These are phyloP conservation scores for Pyrenophora seminiperda DNA, from an alignment of 2,329 filamentous ascomycete genomes.

Conservation along the genomic window DNA sequence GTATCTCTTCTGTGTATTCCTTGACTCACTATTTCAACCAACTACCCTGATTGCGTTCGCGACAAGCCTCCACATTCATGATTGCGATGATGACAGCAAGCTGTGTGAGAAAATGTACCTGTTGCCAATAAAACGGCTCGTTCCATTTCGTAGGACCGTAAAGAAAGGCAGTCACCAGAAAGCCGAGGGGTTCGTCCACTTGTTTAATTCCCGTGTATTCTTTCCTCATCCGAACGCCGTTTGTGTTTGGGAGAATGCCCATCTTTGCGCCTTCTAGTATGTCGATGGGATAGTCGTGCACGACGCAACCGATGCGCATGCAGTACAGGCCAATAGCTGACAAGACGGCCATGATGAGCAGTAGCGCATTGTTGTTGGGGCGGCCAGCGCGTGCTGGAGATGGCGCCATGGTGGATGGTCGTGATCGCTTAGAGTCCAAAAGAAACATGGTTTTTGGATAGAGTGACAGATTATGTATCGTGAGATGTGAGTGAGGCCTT, in stretches of 20 bases:
- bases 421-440: not conserved
- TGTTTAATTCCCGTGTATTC: conserved; percentile 16
- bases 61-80: conserved; percentile 23
- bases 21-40: conserved; percentile 27
- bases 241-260: conserved; percentile 17
- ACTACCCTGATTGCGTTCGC: conserved; percentile 18
- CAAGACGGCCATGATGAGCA: not conserved
- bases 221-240: conserved; percentile 21
- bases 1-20: not conserved
- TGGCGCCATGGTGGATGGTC: conserved; percentile 13
- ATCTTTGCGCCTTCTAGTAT: conserved; percentile 5
- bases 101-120: conserved; percentile 22
- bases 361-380: conserved; percentile 15
- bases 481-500: not conserved
- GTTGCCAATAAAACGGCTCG: conserved; percentile 24
- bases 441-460: not conserved
- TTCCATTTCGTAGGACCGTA: conserved; percentile 16
- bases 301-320: conserved; percentile 17
- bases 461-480: not conserved
- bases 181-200: conserved; percentile 15
- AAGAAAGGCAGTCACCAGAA: conserved; percentile 21
- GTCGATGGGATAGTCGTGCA: conserved; percentile 12
- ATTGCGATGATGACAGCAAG: conserved; percentile 11
- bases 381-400: conserved; percentile 8
- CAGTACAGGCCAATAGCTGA: conserved; percentile 14